These are phyloP conservation scores for Calamus simplicifolius DNA, from an alignment of 176 grass and related monocot genomes.

Conservation along the genomic window DNA sequence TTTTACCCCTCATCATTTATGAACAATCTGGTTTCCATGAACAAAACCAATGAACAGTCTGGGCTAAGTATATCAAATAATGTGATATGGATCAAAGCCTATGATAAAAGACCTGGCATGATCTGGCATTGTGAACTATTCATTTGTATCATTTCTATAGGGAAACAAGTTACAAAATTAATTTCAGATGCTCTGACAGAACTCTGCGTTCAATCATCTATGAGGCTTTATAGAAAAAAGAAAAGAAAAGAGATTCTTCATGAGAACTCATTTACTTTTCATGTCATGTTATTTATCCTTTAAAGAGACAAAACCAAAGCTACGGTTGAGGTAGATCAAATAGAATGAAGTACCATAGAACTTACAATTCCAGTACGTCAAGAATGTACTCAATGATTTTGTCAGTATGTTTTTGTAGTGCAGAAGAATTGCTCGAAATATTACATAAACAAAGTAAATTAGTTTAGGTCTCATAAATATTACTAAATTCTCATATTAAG, in stretches of 20 bases:
- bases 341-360: neutral
- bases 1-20: too few species aligned
- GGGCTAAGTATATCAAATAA: too few species aligned
- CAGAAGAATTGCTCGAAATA: slow-evolving; percentile 13
- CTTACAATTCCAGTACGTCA: slow-evolving; percentile 51
- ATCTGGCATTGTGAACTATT: slow-evolving; percentile 64
- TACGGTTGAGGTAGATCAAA: neutral
- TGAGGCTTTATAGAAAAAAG: too few species aligned
- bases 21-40: too few species aligned
- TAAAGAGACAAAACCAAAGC: neutral
- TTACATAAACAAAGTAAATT: slow-evolving; percentile 19
- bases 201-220: too few species aligned
- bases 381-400: slow-evolving; percentile 53
- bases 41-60: too few species aligned
- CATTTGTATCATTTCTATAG: slow-evolving; percentile 50
- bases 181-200: too few species aligned
- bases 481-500: too few species aligned
- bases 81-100: too few species aligned
- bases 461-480: neutral
- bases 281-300: too few species aligned
- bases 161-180: neutral
- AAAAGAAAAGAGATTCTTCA: neutral
- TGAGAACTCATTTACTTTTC: too few species aligned
- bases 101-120: slow-evolving; percentile 31
- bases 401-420: neutral